Evolutionary conservation across 2,329 filamentous ascomycete species (phyloP).

Genomic region (Scedosporium dehoogii): DNA sequence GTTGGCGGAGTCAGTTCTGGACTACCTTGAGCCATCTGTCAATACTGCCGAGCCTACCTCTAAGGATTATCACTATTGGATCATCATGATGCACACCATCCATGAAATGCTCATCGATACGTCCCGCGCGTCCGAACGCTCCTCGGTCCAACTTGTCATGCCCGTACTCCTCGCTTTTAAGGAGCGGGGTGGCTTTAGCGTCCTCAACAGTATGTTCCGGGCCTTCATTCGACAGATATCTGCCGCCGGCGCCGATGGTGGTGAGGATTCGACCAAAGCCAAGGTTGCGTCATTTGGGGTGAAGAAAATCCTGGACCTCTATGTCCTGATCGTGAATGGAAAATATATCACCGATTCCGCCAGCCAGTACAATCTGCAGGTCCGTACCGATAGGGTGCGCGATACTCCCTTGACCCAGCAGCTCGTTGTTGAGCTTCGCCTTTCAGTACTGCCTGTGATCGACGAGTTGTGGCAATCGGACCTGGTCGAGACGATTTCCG

Average conservation of each 20-base stretch:
- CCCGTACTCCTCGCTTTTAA: slow-evolving; percentile 83
- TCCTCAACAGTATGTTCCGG: slow-evolving; percentile 62
- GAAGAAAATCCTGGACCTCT: slow-evolving; percentile 78
- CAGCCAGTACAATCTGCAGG: slow-evolving; percentile 38
- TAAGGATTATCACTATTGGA: slow-evolving; percentile 70
- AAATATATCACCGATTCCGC: slow-evolving; percentile 74
- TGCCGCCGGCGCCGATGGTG: slow-evolving; percentile 20
- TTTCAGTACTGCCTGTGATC: slow-evolving; percentile 67
- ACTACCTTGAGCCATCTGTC: slow-evolving; percentile 47
- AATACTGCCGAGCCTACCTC: slow-evolving; percentile 35
- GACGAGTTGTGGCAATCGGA: slow-evolving; percentile 76
- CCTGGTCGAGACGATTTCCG: slow-evolving; percentile 71
- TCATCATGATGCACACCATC: slow-evolving; percentile 68
- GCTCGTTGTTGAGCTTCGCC: slow-evolving; percentile 77
- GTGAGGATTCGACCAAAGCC: slow-evolving; percentile 33
- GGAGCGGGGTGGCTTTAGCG: slow-evolving; percentile 63
- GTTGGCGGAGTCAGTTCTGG: slow-evolving; percentile 60
- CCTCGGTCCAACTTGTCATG: slow-evolving; percentile 49
- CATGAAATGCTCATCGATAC: slow-evolving; percentile 70
- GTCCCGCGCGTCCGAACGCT: slow-evolving; percentile 25
- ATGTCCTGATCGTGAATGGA: slow-evolving; percentile 62
- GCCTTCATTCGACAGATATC: slow-evolving; percentile 51
- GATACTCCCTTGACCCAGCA: slow-evolving; percentile 48
- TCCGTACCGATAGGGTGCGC: slow-evolving; percentile 30
- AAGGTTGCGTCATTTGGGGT: slow-evolving; percentile 49